Percentiles rank a stretch among this genome's conserved stretches.
Conservation (phyloP, 495 filamentous ascomycete genomes). For the Talaromyces trachyspermus region DNA sequence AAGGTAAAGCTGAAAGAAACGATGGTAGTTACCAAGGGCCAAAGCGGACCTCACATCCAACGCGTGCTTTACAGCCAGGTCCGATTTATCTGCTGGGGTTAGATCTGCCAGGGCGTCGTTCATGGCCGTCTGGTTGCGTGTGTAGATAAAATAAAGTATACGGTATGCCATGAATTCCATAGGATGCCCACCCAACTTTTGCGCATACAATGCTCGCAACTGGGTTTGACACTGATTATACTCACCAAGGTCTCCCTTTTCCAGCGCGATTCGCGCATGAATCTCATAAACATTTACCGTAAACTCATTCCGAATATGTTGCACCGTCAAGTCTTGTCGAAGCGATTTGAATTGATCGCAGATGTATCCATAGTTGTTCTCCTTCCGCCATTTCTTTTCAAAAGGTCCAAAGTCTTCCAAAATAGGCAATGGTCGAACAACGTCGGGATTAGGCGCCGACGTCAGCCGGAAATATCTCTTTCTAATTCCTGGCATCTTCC, state of each 20-base stretch:
- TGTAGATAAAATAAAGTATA: constrained; percentile 99
- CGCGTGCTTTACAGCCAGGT: constrained; percentile 80
- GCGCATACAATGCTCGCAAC: constrained; percentile 79
- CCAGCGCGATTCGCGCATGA: constrained; percentile 93
- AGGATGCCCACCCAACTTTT: constrained; percentile 80
- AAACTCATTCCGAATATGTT: constrained; percentile 92
- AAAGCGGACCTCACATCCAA: constrained; percentile 84
- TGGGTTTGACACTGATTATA: constrained; percentile 99
- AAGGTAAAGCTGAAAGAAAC: constrained; percentile 90
- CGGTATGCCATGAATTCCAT: constrained; percentile 99
- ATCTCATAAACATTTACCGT: constrained; percentile 95
- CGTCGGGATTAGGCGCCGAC: constrained; percentile 73
- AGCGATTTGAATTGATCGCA: constrained; percentile 99
- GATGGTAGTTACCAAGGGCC: constrained; percentile 92
- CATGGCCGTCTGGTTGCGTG: constrained; percentile 95
- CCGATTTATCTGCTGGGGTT: constrained; percentile 89
- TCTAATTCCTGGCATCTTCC: constrained; percentile 80
- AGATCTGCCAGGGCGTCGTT: constrained; percentile 96
- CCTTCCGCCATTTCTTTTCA: constrained; percentile 93
- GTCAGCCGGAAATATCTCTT: constrained; percentile 95
- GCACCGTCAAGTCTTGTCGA: constrained; percentile 95
- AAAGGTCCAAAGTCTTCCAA: constrained; percentile 76
- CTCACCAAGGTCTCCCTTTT: constrained; percentile 99
- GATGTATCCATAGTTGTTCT: constrained; percentile 92
- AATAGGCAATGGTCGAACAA: constrained; percentile 77